These are phyloP conservation scores for Rhynchosporium graminicola DNA, from an alignment of 2,329 filamentous ascomycete genomes.

Conservation along the genomic window DNA sequence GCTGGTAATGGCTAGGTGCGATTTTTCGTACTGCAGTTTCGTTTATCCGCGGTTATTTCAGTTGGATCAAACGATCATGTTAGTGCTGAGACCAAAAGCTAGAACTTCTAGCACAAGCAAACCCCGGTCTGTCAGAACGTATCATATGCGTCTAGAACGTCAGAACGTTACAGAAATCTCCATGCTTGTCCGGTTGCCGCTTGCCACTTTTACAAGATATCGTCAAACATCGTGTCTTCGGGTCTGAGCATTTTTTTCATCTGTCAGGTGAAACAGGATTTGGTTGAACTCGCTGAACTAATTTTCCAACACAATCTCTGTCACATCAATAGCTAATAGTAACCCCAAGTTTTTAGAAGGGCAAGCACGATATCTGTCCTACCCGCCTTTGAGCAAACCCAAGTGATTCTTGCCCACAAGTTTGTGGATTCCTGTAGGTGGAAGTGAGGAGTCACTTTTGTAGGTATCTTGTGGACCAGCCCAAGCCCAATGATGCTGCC, in stretches of 20 bases:
- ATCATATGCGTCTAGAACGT: constrained; percentile 7
- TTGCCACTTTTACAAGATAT: neutral
- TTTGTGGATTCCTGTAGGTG: neutral
- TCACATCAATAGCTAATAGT: neutral
- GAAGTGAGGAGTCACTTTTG: constrained; percentile 11
- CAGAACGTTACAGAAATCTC: neutral
- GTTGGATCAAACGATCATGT: no score
- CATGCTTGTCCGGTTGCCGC: no score
- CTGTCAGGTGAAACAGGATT: neutral
- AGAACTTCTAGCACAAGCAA: neutral
- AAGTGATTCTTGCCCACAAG: neutral
- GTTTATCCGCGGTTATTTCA: no score
- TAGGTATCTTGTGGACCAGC: neutral
- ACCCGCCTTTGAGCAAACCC: neutral
- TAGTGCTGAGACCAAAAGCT: neutral
- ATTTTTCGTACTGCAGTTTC: no score
- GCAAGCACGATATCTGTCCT: neutral
- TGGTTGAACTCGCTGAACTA: neutral
- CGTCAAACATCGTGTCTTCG: neutral
- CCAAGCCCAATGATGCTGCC: constrained; percentile 8
- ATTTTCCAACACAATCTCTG: neutral
- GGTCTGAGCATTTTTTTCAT: neutral
- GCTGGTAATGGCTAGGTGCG: no score
- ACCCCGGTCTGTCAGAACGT: constrained; percentile 2
- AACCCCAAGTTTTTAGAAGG: constrained; percentile 11